Evolutionary conservation across 768 basidiomycete genomes (phyloP).

Genomic region (Rhodosporidiobolus odoratus): DNA sequence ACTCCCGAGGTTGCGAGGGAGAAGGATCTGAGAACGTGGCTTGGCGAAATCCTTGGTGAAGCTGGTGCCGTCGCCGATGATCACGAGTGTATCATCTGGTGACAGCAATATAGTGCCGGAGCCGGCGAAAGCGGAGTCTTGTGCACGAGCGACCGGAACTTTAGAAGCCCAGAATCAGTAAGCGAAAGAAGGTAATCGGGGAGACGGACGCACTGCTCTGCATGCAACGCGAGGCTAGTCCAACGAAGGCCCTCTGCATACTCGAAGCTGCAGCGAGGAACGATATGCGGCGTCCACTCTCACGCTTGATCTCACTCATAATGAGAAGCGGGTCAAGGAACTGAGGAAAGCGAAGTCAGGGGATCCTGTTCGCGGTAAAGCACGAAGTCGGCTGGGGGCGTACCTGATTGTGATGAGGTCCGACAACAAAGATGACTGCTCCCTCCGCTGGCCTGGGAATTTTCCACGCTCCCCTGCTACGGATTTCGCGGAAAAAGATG

Average conservation of each 20-base stretch:
- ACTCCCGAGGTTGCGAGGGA: constrained; percentile 73
- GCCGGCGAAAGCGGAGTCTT: constrained; percentile 73
- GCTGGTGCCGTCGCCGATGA: constrained; percentile 72
- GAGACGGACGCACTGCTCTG: constrained; percentile 64
- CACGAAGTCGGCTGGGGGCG: constrained; percentile 28
- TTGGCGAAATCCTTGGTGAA: constrained; percentile 64
- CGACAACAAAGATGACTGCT: constrained; percentile 86
- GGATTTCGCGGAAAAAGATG: constrained; percentile 93
- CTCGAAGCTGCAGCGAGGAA: constrained; percentile 87
- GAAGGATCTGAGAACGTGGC: constrained; percentile 76
- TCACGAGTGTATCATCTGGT: constrained; percentile 67
- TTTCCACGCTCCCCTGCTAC: constrained; percentile 89
- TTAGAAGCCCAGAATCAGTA: neutral
- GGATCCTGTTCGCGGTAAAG: neutral
- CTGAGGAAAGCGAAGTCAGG: constrained; percentile 48
- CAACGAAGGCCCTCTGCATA: constrained; percentile 71
- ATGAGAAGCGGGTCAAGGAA: constrained; percentile 87
- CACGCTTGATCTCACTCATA: constrained; percentile 75
- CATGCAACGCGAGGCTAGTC: constrained; percentile 75
- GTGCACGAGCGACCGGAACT: constrained; percentile 92
- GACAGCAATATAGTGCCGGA: constrained; percentile 61
- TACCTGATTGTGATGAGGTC: constrained; percentile 88
- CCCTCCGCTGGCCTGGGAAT: constrained; percentile 68
- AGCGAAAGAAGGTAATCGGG: neutral
- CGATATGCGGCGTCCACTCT: constrained; percentile 72